Evolutionary conservation across 192 early-diverging fungal species (phyloP), one percentile per base, ranked within the genome.

Genomic region (Podila clonocystis): DNA sequence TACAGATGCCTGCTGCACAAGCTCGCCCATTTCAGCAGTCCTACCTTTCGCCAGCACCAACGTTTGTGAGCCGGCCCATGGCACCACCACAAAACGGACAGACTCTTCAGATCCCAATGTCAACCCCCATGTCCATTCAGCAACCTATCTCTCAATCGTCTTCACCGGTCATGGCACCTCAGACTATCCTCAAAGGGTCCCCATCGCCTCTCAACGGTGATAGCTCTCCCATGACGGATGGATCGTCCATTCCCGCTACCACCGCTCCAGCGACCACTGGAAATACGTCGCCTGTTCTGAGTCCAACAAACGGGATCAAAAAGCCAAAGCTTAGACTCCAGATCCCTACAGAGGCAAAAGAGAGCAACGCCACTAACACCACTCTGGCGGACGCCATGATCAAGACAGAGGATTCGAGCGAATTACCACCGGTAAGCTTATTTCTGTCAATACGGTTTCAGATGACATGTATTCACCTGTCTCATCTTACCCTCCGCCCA

Each of bases 281-380:
- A 20, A 64, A 34, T 3, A 38, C 72, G 13, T 70, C 76, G 5
- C 75, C 83, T 30, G 80, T 82, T 22, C 41, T 71, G 48, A 63
- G 73, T 67, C 67, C 78, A 49, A 71, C 72, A n/a, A 75, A 75
- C 41, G 80, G 82, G 15, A 61, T 68, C 33, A 84, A 75, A 50
- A 86, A 84, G 50, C 85, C 73, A 8, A 82, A 82, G 36, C 66
- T 87, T 24, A 70, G 86, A 13, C 82, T 87, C 1, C 86, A 87
- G 55, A 87, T 87, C 26, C 86, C 86, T 24, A 70, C 68, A n/a
- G 77, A 73, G 5, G 70, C 65, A 33, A 66, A 72, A 66, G 50
- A 31, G 52, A 57, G 33, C 63, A 76, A 41, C 24, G 52, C 52
- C n/a, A 55, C 52, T 0, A 73, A 61, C 24, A 22, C 77, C 2